Conservation (phyloP, 345 rosid genomes). For the Hypericum perforatum region DNA sequence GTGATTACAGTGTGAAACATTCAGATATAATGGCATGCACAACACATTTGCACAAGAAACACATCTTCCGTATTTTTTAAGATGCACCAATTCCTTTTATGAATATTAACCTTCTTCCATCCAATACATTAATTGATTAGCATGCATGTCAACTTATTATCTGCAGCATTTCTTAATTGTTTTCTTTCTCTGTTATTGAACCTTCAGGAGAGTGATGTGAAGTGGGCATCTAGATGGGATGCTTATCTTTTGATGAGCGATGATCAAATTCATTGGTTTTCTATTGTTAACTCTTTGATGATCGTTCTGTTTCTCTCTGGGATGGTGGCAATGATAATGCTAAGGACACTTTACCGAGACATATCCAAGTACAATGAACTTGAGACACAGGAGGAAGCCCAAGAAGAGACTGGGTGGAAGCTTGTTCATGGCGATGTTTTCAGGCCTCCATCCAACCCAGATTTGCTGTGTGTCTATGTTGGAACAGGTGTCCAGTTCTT, state of each 20-base stretch:
- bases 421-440: constrained; percentile 10
- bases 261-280: constrained; percentile 10
- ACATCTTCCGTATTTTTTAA: too few species aligned
- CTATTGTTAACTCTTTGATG: constrained; percentile 7
- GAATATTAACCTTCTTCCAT: too few species aligned
- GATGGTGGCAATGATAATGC: constrained; percentile 11
- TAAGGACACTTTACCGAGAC: constrained; percentile 8
- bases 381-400: constrained; percentile 10
- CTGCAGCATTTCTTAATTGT: neutral
- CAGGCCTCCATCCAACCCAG: constrained; percentile 5
- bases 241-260: constrained; percentile 9
- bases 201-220: constrained; percentile 9
- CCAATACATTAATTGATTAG: too few species aligned
- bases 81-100: too few species aligned
- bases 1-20: too few species aligned
- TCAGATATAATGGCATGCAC: too few species aligned
- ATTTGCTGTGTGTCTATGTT: constrained; percentile 4
- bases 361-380: constrained; percentile 11
- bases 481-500: constrained; percentile 10
- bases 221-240: constrained; percentile 12
- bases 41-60: too few species aligned
- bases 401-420: constrained; percentile 10
- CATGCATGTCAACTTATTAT: neutral
- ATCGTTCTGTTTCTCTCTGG: constrained; percentile 10
- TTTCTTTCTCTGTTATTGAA: neutral